phyloP scores from a whole-genome alignment of 768 basidiomycete species.

The Xanthoconium stramineum region DNA sequence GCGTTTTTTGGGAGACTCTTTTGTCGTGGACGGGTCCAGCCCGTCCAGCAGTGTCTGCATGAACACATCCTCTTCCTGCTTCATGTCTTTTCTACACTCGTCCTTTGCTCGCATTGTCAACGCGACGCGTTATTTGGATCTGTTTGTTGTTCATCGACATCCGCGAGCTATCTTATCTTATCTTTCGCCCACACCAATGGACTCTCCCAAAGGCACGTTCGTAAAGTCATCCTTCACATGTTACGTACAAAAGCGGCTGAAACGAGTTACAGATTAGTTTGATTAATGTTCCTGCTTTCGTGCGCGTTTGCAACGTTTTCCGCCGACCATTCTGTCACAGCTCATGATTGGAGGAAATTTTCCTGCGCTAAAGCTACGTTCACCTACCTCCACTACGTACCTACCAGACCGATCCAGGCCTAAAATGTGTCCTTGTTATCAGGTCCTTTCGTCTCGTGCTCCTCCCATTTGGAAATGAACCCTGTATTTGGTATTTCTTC shows the following conservation, averaged over 20 bases:
- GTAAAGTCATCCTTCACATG: no score
- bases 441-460: not conserved
- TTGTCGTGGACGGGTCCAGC: conserved; percentile 44
- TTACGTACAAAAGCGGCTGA: no score
- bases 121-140: conserved; percentile 27
- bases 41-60: conserved; percentile 51
- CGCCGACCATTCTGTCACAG: not conserved
- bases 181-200: no score
- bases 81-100: conserved; percentile 27
- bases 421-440: not conserved
- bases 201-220: no score
- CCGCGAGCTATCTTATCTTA: conserved; percentile 13
- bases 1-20: conserved; percentile 24
- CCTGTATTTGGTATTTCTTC: not conserved
- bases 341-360: not conserved
- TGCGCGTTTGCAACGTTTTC: no score
- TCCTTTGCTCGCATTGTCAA: not conserved
- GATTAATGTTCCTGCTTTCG: no score
- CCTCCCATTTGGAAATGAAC: not conserved
- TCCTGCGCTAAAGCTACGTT: not conserved
- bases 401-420: not conserved
- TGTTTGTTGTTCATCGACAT: conserved; percentile 4
- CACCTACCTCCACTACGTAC: not conserved
- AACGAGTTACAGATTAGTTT: no score
- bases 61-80: conserved; percentile 55